Evolutionary conservation across 2,329 filamentous ascomycete species (phyloP).

Genomic region (Aspergillus brunneoviolaceus): DNA sequence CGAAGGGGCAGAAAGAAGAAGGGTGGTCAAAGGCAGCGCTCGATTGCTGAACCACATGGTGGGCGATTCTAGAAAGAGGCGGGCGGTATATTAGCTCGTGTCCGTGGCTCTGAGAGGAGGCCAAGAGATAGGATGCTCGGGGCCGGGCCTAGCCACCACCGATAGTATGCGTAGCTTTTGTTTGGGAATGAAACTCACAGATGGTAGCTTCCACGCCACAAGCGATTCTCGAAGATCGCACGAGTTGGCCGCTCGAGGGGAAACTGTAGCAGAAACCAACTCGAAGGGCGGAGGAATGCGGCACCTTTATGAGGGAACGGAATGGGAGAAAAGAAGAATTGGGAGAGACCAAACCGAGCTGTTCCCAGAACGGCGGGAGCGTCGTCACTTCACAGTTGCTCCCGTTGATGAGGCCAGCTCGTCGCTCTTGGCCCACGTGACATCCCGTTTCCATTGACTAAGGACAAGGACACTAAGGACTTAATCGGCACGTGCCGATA

Average conservation of each 20-base stretch:
- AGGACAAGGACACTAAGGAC: background rate
- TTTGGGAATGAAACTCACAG: slow-evolving; percentile 15
- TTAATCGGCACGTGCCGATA: slow-evolving; percentile 27
- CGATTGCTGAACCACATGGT: slow-evolving; percentile 39
- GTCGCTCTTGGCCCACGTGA: slow-evolving; percentile 21
- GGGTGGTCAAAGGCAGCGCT: slow-evolving; percentile 28
- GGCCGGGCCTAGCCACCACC: slow-evolving; percentile 8
- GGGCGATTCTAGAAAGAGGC: slow-evolving; percentile 18
- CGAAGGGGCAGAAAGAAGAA: slow-evolving; percentile 33
- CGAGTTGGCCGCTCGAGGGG: background rate
- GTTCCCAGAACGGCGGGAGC: background rate
- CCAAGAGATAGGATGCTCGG: slow-evolving; percentile 7
- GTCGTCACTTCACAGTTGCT: background rate
- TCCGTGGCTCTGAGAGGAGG: slow-evolving; percentile 2
- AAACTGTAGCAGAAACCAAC: background rate
- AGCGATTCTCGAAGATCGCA: slow-evolving; percentile 6
- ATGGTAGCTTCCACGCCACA: slow-evolving; percentile 20
- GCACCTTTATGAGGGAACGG: background rate
- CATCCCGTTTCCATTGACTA: background rate
- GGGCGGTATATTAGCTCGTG: slow-evolving; percentile 19
- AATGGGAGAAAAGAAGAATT: background rate
- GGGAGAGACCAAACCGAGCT: background rate
- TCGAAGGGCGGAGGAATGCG: background rate
- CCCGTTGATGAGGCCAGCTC: slow-evolving; percentile 19
- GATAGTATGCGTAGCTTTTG: slow-evolving; percentile 1